phyloP scores from a whole-genome alignment of 2,329 filamentous ascomycete species.

The Pezicula neosporulosa region DNA sequence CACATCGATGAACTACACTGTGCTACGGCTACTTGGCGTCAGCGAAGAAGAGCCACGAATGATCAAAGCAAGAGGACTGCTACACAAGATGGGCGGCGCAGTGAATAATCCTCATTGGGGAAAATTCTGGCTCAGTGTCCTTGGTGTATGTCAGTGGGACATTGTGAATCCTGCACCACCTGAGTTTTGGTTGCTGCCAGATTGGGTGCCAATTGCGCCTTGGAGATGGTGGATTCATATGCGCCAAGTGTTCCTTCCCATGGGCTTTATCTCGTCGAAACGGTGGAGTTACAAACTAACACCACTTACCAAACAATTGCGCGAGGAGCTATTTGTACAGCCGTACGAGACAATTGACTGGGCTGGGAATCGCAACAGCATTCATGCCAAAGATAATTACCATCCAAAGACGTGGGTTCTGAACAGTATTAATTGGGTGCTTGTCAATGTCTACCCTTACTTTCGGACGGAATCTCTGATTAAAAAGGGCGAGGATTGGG shows the following conservation, averaged over 20 bases:
- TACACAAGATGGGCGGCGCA: slow-evolving; percentile 85
- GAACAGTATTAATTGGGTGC: slow-evolving; percentile 71
- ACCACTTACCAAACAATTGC: slow-evolving; percentile 66
- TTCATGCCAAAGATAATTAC: slow-evolving; percentile 79
- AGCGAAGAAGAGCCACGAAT: slow-evolving; percentile 80
- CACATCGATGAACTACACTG: slow-evolving; percentile 82
- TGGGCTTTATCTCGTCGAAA: slow-evolving; percentile 87
- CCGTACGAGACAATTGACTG: slow-evolving; percentile 78
- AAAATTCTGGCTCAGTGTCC: slow-evolving; percentile 90
- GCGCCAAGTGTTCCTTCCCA: slow-evolving; percentile 90
- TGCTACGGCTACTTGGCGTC: slow-evolving; percentile 77
- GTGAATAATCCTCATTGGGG: slow-evolving; percentile 86
- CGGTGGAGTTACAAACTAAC: slow-evolving; percentile 75
- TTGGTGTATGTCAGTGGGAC: slow-evolving; percentile 85
- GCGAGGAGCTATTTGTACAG: slow-evolving; percentile 78
- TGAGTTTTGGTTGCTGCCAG: slow-evolving; percentile 88
- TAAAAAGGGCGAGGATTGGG: slow-evolving; percentile 74
- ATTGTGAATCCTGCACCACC: slow-evolving; percentile 92
- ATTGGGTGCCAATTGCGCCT: slow-evolving; percentile 85
- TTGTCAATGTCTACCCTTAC: slow-evolving; percentile 80
- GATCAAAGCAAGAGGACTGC: slow-evolving; percentile 75
- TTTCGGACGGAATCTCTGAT: slow-evolving; percentile 64
- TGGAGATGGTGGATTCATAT: slow-evolving; percentile 99
- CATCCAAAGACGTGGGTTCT: slow-evolving; percentile 87
- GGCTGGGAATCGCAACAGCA: slow-evolving; percentile 74